Conservation (phyloP, 306 rosid species). For the Citrullus mucosospermus region DNA sequence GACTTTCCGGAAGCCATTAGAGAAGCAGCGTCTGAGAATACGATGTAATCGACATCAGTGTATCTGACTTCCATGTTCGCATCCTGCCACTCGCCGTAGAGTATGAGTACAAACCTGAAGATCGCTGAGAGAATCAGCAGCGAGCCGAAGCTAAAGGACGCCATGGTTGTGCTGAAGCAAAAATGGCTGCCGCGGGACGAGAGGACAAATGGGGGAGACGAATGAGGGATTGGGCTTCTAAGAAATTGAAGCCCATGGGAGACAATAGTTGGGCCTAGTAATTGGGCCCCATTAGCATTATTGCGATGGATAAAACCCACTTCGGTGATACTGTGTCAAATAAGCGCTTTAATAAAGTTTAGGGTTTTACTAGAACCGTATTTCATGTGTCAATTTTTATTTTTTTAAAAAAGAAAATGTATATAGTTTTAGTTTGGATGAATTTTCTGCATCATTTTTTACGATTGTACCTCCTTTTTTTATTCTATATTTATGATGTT, state of each 20-base stretch:
- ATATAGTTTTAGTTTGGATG: too few species aligned
- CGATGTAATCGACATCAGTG: conserved; percentile 83
- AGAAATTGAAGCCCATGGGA: not conserved
- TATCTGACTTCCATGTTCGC: conserved; percentile 77
- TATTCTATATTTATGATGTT: too few species aligned
- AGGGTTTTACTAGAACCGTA: too few species aligned
- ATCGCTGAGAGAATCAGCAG: conserved; percentile 45
- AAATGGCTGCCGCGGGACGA: not conserved
- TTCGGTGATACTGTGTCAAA: too few species aligned
- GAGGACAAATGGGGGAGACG: not conserved
- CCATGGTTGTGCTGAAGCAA: conserved; percentile 21
- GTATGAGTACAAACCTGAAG: conserved; percentile 41
- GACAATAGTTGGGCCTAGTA: not conserved
- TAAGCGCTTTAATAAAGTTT: too few species aligned
- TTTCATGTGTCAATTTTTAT: too few species aligned
- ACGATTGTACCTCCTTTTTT: too few species aligned
- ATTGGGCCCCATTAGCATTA: not conserved
- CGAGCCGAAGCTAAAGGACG: conserved; percentile 15
- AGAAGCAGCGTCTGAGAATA: conserved; percentile 86
- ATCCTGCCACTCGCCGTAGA: conserved; percentile 95
- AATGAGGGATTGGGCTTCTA: not conserved
- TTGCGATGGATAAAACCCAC: too few species aligned
- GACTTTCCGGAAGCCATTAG: conserved; percentile 64
- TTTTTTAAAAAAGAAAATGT: too few species aligned
- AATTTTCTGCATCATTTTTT: too few species aligned